Base-by-base conservation (phyloP, 495 filamentous ascomycete genomes). In the Aspergillus nidulans region DNA sequence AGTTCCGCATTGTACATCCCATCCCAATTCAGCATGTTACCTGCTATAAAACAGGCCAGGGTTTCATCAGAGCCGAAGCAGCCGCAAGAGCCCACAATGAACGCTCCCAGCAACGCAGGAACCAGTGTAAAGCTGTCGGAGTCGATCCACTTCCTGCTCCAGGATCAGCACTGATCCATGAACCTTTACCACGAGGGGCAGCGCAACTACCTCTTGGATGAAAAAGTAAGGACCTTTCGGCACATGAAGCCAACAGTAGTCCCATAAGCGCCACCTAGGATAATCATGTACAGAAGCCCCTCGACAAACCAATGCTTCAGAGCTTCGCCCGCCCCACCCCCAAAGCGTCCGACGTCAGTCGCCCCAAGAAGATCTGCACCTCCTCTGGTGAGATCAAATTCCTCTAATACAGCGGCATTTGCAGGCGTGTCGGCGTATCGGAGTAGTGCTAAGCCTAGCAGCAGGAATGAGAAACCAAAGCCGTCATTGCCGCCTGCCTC, bases 401-500 rank as follows among this genome's bases (percentile, higher is more conserved):
- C 57, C 20, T 64, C 55, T 24, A 67, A 18, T 1, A 52, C 55
- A 3, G 46, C 21, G 5, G 62, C 52, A 46, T 64, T 61, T 0
- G 32, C 61, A 6, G 70, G 69, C 0, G 68, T 64, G 12, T 79
- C 72, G 28, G 76, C 77, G 47, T 84, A 77, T 0, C 79, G 77
- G 10, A 84, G 68, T 15, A 84, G 67, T 24, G 80, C 77, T 25
- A 76, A 71, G 0, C 79, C 80, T 12, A 83, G 76, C 65, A 84
- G 68, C 0, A 85, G 64, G 46, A 85, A 83, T 0, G 81, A 79
- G 24, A 82, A 85, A 0, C 81, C 81, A 46, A 85, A 81, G 0
- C 81, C 82, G 52, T 85, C 82, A 60, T 84, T 83, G 7, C 77
- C 80, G 15, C 81, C 82, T 8, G 80, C 81, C 60, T 84, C 81